Evolutionary conservation across 164 flowering plant species (phyloP), one percentile per base, ranked within the genome.

Genomic region (Dillenia turbinata): DNA sequence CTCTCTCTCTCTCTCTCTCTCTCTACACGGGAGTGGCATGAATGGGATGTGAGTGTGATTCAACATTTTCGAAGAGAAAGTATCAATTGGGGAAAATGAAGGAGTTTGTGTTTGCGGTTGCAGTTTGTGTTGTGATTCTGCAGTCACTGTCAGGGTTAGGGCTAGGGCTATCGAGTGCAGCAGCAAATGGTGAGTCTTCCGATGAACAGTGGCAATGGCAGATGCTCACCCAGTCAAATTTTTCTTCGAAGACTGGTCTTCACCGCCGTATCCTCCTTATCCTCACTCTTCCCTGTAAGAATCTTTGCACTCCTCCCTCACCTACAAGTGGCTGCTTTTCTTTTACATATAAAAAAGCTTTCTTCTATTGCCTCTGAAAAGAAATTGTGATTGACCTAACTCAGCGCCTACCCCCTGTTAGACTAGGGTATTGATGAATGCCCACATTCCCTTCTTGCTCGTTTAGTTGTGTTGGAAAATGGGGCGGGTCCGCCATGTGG

Each of bases 271-370:
- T 82, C 26, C 73, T 86, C 12, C 77, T 86, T 47, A 12, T 86
- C 19, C 72, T 86, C 68, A 82, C 91, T 9, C 77, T 83, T 49
- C 91, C 91, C 43, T 86, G 91, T 86, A 78, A 63, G 79, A 52
- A 10, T 60, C 58, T 8, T 8, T 52, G 19, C 54, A 19, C 54
- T 55, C 69, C 43, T 48, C 57, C 54, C 13, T 44, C 44, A 45
- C 16, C 9, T 17, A 49, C 53, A 44, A 13, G 26, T 24, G 47
- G 17, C 15, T 43, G 33, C 50, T 59, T 49, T 53, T 13, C 44
- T 33, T 56, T 10, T 13, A 48, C 19, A 59, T 26, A n/a, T n/a
- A 19, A 52, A 16, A 44, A 3, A 12, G 13, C n/a, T 44, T 45
- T 44, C 12, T 44, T 59, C 2, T 47, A 0, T 45, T 50, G 19